These are phyloP conservation scores for Colletotrichum magnum DNA, from an alignment of 2,329 filamentous ascomycete species.

Conservation along the genomic window DNA sequence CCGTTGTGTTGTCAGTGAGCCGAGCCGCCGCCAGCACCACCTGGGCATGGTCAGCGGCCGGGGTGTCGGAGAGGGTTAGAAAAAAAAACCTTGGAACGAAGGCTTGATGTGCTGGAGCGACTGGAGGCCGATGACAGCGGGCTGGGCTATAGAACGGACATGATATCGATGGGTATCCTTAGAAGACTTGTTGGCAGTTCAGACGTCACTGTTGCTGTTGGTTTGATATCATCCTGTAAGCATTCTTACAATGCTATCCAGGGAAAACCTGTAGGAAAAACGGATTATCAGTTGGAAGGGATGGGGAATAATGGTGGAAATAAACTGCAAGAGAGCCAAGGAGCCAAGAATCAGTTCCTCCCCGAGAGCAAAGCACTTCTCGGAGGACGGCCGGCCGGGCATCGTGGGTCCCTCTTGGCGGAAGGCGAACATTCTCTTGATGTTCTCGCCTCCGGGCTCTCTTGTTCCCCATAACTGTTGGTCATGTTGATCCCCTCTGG, in stretches of 20 bases:
- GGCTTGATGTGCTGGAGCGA: background rate
- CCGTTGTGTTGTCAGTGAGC: background rate
- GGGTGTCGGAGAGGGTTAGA: background rate
- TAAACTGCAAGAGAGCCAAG: background rate
- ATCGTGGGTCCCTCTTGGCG: background rate
- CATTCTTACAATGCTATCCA: background rate
- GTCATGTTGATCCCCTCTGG: background rate
- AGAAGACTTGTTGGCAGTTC: background rate
- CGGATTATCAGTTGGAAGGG: background rate
- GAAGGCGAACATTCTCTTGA: slow-evolving; percentile 14
- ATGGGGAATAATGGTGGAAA: slow-evolving; percentile 10
- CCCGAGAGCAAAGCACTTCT: slow-evolving; percentile 6
- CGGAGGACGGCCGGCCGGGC: slow-evolving; percentile 33
- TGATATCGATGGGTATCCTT: background rate
- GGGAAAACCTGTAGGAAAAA: background rate
- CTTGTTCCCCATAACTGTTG: slow-evolving; percentile 15
- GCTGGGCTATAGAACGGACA: background rate
- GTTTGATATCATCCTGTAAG: slow-evolving; percentile 10
- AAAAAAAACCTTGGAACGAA: slow-evolving; percentile 13
- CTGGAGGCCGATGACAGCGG: background rate
- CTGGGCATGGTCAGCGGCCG: background rate
- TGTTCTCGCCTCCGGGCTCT: background rate
- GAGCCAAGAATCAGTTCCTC: slow-evolving; percentile 11
- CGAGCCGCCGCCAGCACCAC: background rate
- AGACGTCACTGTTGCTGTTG: slow-evolving; percentile 9